Evolutionary conservation across 192 early-diverging fungal genomes (phyloP), one percentile per base, ranked within the genome.

Genomic region (Phlyctochytrium bullatum): DNA sequence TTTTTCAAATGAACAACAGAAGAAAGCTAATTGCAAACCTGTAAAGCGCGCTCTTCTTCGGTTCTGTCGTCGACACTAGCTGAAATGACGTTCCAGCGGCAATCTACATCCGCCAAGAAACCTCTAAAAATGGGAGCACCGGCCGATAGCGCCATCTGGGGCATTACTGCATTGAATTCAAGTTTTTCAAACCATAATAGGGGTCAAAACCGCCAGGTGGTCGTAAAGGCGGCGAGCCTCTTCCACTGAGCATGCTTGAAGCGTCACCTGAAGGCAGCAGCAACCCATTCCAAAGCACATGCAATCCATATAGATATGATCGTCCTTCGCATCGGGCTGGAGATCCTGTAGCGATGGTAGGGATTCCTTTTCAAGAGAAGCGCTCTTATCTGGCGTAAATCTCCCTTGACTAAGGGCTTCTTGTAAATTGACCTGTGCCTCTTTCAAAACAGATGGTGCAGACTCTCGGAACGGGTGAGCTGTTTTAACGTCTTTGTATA

Each of bases 261-360:
- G 91, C 31, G 97, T 99, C 73, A 98, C 92, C 74, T 99, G 97
- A 28, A 99, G 81, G 72, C 97, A 99, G 68, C 88, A 95, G 80
- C 92, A 96, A 53, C 96, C 95, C 95, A 98, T 98, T 30, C 97
- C 95, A 83, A 99, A 98, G 62, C 91, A 91, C 97, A 99, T 99
- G 23, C 90, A 87, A 67, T 98, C 97, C 91, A 99, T 92, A 78
- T 97, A 99, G 30, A 99, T 94, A 75, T 96, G 94, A 61, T 93
- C 89, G 0, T 89, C 89, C n/a, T 83, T 76, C 10, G 96, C 96
- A 3, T 90, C 87, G 2, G 79, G 79, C 14, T 77, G 47, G 29
- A 79, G 50, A 1, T 75, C 75, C 0, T 73, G 75, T n/a, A 81
- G 40, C 0, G 67, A 62, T 20, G 47, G 64, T 1, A 23, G 1